phyloP scores from a whole-genome alignment of 441 rosid genomes.

The Theobroma grandiflorum region DNA sequence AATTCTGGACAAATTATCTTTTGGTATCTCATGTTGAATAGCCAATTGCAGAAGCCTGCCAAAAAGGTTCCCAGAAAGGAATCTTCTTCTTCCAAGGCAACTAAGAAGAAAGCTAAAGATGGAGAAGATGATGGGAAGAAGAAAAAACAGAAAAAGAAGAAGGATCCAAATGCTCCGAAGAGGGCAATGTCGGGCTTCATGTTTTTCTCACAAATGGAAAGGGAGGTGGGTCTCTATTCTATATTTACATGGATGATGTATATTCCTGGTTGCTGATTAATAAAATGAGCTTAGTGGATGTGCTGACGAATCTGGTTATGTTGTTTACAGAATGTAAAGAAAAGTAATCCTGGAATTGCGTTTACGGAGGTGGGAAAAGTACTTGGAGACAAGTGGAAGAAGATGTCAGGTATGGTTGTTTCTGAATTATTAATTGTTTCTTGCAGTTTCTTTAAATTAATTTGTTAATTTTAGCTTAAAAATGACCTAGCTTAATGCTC shows the following conservation, averaged over 20 bases:
- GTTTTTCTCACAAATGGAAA: constrained; percentile 82
- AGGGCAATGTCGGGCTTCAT: constrained; percentile 82
- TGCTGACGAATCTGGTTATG: constrained; percentile 2
- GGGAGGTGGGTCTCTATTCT: constrained; percentile 65
- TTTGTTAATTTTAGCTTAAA: neutral
- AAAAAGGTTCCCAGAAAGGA: constrained; percentile 78
- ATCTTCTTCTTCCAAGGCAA: constrained; percentile 63
- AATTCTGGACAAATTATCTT: neutral
- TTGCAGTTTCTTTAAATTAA: neutral
- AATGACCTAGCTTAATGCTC: neutral
- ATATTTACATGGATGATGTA: constrained; percentile 12
- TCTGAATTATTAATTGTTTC: neutral
- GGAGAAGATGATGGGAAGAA: constrained; percentile 80
- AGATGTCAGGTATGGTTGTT: constrained; percentile 63
- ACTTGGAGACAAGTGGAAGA: constrained; percentile 87
- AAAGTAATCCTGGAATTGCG: constrained; percentile 76
- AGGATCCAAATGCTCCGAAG: constrained; percentile 99
- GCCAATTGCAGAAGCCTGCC: constrained; percentile 64
- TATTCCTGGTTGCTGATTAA: neutral
- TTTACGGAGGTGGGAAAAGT: constrained; percentile 68
- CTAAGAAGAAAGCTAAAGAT: constrained; percentile 76
- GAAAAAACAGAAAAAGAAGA: constrained; percentile 87
- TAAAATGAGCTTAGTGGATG: neutral
- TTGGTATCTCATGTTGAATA: constrained; percentile 10
- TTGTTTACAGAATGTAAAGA: constrained; percentile 73